Evolutionary conservation across 78 protist genomes (phyloP).

Genomic region (Chrysochromulina parva): DNA sequence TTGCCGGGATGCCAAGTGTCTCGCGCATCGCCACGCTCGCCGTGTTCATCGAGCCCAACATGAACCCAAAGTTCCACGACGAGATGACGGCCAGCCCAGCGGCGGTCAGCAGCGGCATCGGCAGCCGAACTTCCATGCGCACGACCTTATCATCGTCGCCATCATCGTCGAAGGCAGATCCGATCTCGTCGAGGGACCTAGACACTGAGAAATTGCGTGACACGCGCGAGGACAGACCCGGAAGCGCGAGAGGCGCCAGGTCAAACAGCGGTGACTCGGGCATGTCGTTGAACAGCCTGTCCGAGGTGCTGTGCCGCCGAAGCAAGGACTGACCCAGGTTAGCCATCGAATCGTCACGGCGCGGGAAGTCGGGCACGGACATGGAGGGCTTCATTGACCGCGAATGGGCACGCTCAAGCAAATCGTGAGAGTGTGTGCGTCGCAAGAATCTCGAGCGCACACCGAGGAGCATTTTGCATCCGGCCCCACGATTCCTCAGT

Average conservation of each 20-base stretch:
- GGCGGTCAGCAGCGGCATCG: neutral
- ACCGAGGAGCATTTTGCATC: no score
- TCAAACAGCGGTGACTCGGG: neutral
- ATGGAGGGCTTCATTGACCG: no score
- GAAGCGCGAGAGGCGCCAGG: neutral
- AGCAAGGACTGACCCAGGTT: no score
- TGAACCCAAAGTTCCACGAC: neutral
- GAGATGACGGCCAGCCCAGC: neutral
- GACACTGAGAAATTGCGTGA: neutral
- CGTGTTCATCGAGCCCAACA: slow-evolving; percentile 4
- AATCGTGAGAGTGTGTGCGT: no score
- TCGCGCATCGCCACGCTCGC: neutral
- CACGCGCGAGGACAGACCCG: slow-evolving; percentile 24
- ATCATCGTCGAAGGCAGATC: neutral
- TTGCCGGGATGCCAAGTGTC: neutral
- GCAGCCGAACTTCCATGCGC: neutral
- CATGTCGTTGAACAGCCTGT: no score
- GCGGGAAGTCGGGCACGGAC: no score
- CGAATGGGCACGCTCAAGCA: no score
- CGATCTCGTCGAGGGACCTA: neutral
- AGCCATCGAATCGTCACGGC: no score
- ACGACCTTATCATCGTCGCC: neutral
- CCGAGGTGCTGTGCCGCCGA: no score
- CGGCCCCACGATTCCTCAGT: no score
- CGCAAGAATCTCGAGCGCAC: no score